Percentiles rank a stretch among this genome's conserved stretches.
These are phyloP conservation scores for Ceratobasidium sp. DNA, from an alignment of 1,284 basidiomycete species.

Conservation along the genomic window DNA sequence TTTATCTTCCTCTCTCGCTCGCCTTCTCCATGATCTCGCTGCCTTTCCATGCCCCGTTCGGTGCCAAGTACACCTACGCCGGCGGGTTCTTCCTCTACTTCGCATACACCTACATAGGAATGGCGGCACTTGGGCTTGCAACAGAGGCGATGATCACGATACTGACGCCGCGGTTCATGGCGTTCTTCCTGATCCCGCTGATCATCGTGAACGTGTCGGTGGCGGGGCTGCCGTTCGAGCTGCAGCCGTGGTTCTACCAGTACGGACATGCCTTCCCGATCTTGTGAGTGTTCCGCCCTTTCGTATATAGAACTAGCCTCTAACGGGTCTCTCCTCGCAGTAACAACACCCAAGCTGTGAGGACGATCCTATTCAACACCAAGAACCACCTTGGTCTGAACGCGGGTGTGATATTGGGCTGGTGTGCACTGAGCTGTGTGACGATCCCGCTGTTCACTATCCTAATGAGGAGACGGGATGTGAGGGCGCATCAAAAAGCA, in stretches of 20 bases:
- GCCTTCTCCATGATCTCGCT: constrained; percentile 57
- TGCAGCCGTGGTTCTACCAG: constrained; percentile 56
- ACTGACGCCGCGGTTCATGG: constrained; percentile 45
- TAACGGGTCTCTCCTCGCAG: background rate
- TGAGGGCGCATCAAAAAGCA: too few relatives aligned
- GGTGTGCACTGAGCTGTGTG: constrained; percentile 57
- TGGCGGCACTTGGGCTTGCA: constrained; percentile 50
- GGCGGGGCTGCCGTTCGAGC: constrained; percentile 54
- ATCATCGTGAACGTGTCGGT: constrained; percentile 57
- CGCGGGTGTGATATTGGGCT: constrained; percentile 61
- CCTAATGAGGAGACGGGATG: too few relatives aligned
- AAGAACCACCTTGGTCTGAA: constrained; percentile 59
- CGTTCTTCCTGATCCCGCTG: constrained; percentile 45
- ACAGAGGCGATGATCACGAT: constrained; percentile 52
- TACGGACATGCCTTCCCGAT: constrained; percentile 54
- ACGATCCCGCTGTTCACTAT: constrained; percentile 49
- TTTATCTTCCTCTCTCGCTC: constrained; percentile 54
- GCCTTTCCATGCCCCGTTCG: constrained; percentile 54
- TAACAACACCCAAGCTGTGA: constrained; percentile 41
- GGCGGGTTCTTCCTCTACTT: constrained; percentile 60
- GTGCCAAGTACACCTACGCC: constrained; percentile 53
- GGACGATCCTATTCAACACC: constrained; percentile 64
- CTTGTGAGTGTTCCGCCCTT: constrained; percentile 46
- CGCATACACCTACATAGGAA: constrained; percentile 51
- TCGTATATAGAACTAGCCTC: background rate